Evolutionary conservation across 2,329 filamentous ascomycete genomes (phyloP).

Genomic region (Cladobotryum mycophilum): DNA sequence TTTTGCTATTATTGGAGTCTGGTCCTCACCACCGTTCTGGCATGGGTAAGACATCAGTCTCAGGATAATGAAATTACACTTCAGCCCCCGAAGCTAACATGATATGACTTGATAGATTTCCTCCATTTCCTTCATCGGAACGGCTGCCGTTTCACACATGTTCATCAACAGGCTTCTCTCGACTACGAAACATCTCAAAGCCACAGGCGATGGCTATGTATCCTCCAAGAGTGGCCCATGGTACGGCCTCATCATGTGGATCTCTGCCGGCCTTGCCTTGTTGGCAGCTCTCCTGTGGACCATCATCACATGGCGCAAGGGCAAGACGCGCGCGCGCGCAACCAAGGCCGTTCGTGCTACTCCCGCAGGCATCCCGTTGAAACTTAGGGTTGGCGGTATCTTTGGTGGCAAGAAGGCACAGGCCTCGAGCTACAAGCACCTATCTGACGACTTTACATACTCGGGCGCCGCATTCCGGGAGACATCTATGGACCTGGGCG

Average conservation of each 20-base stretch:
- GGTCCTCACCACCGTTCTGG: not conserved
- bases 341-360: too few relatives aligned
- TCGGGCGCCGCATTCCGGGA: not conserved
- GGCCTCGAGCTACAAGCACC: not conserved
- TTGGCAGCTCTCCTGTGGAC: not conserved
- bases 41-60: not conserved
- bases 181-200: not conserved
- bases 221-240: not conserved
- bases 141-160: not conserved
- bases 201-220: not conserved
- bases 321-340: not conserved
- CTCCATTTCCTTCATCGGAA: not conserved
- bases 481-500: not conserved
- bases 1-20: not conserved
- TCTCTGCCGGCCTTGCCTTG: not conserved
- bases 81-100: not conserved
- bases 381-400: too few relatives aligned
- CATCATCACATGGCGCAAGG: not conserved
- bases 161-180: not conserved
- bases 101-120: not conserved
- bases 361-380: not conserved
- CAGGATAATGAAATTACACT: not conserved
- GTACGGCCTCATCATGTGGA: not conserved
- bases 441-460: not conserved
- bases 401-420: not conserved